Base-by-base conservation (phyloP, 2,329 filamentous ascomycete species). In the Fusarium brevicatenulatum region DNA sequence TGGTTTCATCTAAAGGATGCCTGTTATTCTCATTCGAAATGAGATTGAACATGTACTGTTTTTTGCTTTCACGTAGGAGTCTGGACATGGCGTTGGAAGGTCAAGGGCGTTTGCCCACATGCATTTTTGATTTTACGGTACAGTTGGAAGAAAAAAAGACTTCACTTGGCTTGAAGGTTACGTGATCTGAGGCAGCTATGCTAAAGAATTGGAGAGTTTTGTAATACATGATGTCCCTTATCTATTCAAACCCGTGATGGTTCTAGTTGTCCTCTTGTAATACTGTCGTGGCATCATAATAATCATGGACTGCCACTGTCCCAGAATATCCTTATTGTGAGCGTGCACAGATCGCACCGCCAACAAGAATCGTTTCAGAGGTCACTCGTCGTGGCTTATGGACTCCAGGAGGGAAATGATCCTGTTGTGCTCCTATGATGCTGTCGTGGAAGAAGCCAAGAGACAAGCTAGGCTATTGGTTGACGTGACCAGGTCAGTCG, bases 131-230 rank as follows among this genome's bases (percentile, higher is more conserved):
- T 68, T 64, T 72, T 43, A 58, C 52, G 66, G 73, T 63, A 67
- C 68, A 69, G 74, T 43, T 56, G 73, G 74, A 77, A 73, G 74
- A 68, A 66, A 74, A 76, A 75, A 72, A 68, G 49, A 57, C 61
- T 61, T 76, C 56, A 62, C 43, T 34, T 72, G 61, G 32, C 64
- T 71, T 70, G 42, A 66, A 52, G 46, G 60, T 37, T 37, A 68
- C 39, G 36, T 32, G 57, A 57, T 65, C 43, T 61, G 53, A 57
- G 66, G 70, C 54, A 63, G 34, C 50, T 43, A 68, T 66, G 49
- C 55, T 63, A 57, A 56, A 52, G 61, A 44, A 39, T 53, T 53
- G 63, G 58, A 57, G 49, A 56, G 52, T 65, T 52, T 32, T 77
- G 44, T 77, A 76, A 76, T 76, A 65, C 74, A 76, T 55, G 58